Conservation (phyloP, 2,329 filamentous ascomycete species). For the Colletotrichum sp. region DNA sequence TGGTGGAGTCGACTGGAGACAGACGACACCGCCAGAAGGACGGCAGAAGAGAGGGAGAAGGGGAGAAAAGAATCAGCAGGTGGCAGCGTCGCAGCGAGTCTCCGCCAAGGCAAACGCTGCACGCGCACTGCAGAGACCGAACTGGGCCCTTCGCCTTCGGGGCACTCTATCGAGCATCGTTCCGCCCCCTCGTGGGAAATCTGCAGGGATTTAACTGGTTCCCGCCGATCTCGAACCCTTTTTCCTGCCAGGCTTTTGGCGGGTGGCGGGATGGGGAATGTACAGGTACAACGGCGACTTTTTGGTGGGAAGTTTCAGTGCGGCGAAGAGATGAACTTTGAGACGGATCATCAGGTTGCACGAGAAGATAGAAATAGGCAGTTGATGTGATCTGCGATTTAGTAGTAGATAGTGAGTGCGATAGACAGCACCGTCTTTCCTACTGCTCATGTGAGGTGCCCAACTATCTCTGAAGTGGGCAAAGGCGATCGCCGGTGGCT, state of each 20-base stretch:
- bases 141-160: neutral
- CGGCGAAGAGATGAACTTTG: neutral
- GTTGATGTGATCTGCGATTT: neutral
- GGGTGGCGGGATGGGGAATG: neutral
- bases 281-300: neutral
- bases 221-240: constrained; percentile 16
- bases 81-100: neutral
- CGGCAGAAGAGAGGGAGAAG: neutral
- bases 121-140: neutral
- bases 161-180: neutral
- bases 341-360: neutral
- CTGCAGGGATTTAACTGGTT: constrained; percentile 16
- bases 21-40: neutral
- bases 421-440: neutral
- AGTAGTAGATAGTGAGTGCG: neutral
- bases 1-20: neutral
- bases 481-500: neutral
- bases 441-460: neutral
- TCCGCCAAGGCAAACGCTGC: neutral
- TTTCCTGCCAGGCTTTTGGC: neutral
- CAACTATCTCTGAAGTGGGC: neutral
- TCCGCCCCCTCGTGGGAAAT: constrained; percentile 13
- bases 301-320: neutral
- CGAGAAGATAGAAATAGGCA: neutral
- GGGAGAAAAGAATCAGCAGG: neutral